Percentiles rank a stretch among this genome's conserved stretches.
phyloP scores from a whole-genome alignment of 1,139 yeast genomes.

The Diutina scorzettiae region DNA sequence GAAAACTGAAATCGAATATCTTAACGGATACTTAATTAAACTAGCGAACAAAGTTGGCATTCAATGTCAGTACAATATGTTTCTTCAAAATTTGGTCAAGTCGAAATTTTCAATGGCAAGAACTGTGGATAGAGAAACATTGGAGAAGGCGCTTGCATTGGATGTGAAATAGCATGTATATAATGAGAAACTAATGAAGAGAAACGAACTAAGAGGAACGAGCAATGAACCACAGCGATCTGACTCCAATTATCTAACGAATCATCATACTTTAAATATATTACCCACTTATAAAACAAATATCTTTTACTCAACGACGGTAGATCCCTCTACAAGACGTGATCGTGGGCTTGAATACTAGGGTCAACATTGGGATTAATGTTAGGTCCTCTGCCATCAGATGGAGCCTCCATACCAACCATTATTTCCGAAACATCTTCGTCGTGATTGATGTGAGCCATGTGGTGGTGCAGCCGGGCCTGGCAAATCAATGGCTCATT shows the following conservation, averaged over 20 bases:
- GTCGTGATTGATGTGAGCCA: slow-evolving; percentile 10
- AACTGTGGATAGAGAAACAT: too few species aligned
- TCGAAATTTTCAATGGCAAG: too few species aligned
- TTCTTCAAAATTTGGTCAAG: too few species aligned
- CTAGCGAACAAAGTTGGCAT: too few species aligned
- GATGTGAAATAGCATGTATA: too few species aligned
- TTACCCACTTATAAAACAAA: not conserved
- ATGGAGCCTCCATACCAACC: slow-evolving; percentile 31
- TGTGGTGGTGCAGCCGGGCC: slow-evolving; percentile 11
- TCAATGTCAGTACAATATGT: too few species aligned
- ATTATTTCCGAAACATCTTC: slow-evolving; percentile 27
- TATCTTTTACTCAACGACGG: not conserved
- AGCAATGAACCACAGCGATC: too few species aligned
- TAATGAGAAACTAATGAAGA: too few species aligned
- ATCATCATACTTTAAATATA: not conserved
- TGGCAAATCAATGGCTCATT: slow-evolving; percentile 8
- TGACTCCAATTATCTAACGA: too few species aligned
- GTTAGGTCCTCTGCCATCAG: slow-evolving; percentile 23
- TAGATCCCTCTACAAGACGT: slow-evolving; percentile 15
- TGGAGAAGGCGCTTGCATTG: too few species aligned
- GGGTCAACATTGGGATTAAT: slow-evolving; percentile 34
- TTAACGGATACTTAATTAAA: slow-evolving; percentile 59
- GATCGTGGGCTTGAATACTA: slow-evolving; percentile 29
- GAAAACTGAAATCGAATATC: slow-evolving; percentile 64
- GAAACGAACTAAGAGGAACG: too few species aligned